These are phyloP conservation scores for Phaeosphaeria sp. DNA, from an alignment of 2,329 filamentous ascomycete species.

Conservation along the genomic window DNA sequence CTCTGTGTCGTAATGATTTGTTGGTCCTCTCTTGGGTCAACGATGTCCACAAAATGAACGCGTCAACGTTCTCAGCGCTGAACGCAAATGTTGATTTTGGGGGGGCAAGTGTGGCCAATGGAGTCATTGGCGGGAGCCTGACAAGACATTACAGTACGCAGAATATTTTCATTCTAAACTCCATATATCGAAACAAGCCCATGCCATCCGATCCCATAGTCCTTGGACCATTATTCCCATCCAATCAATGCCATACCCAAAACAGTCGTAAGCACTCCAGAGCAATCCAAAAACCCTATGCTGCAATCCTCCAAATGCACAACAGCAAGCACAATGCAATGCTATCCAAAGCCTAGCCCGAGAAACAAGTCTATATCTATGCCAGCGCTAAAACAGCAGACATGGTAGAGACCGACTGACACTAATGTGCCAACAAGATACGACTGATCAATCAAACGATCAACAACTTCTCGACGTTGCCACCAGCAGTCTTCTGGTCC, in stretches of 20 bases:
- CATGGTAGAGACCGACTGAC: slow-evolving; percentile 1
- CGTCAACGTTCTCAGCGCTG: too few relatives aligned
- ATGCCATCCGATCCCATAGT: neutral
- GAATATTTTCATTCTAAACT: too few relatives aligned
- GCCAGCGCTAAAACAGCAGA: neutral
- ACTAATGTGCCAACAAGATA: neutral
- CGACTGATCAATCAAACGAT: slow-evolving; percentile 17
- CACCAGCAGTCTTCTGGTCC: slow-evolving; percentile 29
- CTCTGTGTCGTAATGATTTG: too few relatives aligned
- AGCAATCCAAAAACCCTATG: slow-evolving; percentile 1
- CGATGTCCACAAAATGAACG: too few relatives aligned
- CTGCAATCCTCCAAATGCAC: slow-evolving; percentile 6
- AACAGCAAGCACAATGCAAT: neutral
- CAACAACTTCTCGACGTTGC: slow-evolving; percentile 40
- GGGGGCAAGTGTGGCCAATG: too few relatives aligned
- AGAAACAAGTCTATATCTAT: slow-evolving; percentile 2
- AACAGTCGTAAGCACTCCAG: neutral
- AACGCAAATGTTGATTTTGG: too few relatives aligned
- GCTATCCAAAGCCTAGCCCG: slow-evolving; percentile 5
- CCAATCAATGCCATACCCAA: slow-evolving; percentile 1
- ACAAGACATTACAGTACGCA: too few relatives aligned
- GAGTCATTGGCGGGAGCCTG: too few relatives aligned
- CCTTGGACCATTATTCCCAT: neutral
- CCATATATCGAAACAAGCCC: neutral
- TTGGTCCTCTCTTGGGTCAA: too few relatives aligned